phyloP scores from a whole-genome alignment of 139 green algal species.

The Chlorokybus atmophyticus region DNA sequence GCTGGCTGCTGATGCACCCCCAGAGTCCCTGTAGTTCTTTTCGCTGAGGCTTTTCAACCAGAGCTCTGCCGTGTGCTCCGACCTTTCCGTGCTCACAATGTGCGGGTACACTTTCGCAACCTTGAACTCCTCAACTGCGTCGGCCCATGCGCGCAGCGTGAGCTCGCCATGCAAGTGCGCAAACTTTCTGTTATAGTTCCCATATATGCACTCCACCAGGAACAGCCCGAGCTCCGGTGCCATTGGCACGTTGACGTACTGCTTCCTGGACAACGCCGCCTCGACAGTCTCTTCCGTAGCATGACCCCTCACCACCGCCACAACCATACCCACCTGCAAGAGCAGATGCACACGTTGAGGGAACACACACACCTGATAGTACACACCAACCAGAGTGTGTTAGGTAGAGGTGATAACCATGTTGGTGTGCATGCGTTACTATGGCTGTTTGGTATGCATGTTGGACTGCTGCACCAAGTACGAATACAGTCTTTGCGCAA shows the following conservation, averaged over 20 bases:
- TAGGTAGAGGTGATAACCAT: too few relatives aligned
- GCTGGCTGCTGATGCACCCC: too few relatives aligned
- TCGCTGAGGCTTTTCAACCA: slow-evolving; percentile 26
- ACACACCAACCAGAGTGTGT: too few relatives aligned
- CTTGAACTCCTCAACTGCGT: slow-evolving; percentile 30
- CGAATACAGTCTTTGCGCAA: too few relatives aligned
- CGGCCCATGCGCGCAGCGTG: slow-evolving; percentile 10
- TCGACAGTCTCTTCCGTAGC: slow-evolving; percentile 29
- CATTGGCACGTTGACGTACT: slow-evolving; percentile 47
- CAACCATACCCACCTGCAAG: slow-evolving; percentile 57
- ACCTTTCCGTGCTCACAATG: slow-evolving; percentile 38
- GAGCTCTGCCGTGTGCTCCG: slow-evolving; percentile 15
- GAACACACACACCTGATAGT: too few relatives aligned
- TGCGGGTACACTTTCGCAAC: slow-evolving; percentile 47
- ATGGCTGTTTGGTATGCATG: too few relatives aligned
- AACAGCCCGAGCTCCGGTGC: slow-evolving; percentile 75
- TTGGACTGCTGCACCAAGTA: too few relatives aligned
- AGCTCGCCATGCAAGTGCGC: slow-evolving; percentile 6
- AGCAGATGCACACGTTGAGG: too few relatives aligned
- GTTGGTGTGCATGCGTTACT: too few relatives aligned
- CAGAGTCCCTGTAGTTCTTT: slow-evolving; percentile 23
- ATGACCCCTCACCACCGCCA: slow-evolving; percentile 45
- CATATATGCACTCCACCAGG: slow-evolving; percentile 53
- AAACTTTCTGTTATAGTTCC: slow-evolving; percentile 47
- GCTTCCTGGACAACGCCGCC: slow-evolving; percentile 22